phyloP scores from a whole-genome alignment of 2,329 filamentous ascomycete species.

The Lecanoromycetidae sp. region DNA sequence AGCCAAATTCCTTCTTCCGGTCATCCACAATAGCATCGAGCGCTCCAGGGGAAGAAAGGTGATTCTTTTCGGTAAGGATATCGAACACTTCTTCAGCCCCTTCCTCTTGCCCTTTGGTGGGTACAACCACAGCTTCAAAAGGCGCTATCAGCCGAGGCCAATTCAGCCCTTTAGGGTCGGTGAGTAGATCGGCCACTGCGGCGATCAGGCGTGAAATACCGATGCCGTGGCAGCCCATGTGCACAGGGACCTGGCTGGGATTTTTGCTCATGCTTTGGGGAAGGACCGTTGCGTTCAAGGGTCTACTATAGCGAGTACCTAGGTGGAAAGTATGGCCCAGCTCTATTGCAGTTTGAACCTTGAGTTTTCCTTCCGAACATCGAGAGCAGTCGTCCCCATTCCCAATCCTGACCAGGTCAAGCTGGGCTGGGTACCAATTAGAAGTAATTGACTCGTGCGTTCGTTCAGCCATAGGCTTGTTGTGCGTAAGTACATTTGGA shows the following conservation, averaged over 20 bases:
- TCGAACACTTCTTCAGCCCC: constrained; percentile 54
- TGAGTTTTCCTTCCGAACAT: constrained; percentile 53
- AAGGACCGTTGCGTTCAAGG: constrained; percentile 55
- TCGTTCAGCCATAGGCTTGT: no score
- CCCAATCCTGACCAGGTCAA: constrained; percentile 51
- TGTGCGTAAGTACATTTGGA: not conserved
- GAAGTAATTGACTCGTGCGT: no score
- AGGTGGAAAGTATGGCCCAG: constrained; percentile 92
- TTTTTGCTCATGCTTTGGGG: constrained; percentile 22
- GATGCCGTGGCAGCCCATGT: constrained; percentile 97
- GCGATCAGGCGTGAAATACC: constrained; percentile 84
- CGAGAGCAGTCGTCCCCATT: constrained; percentile 61
- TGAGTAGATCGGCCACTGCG: constrained; percentile 65
- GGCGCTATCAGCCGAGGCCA: constrained; percentile 85
- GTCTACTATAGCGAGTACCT: constrained; percentile 72
- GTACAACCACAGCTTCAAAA: constrained; percentile 61
- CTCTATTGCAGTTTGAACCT: constrained; percentile 65
- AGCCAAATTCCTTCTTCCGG: constrained; percentile 53
- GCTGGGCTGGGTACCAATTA: no score
- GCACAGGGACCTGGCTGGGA: constrained; percentile 41
- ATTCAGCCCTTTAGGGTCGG: constrained; percentile 62
- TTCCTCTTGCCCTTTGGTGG: constrained; percentile 34
- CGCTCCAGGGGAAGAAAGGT: not conserved
- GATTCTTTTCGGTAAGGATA: constrained; percentile 28
- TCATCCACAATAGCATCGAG: constrained; percentile 67